Percentiles rank a stretch among this genome's conserved stretches.
These are phyloP conservation scores for Cyberlindnera samutprakarnensis DNA, from an alignment of 805 yeast species.

Conservation along the genomic window DNA sequence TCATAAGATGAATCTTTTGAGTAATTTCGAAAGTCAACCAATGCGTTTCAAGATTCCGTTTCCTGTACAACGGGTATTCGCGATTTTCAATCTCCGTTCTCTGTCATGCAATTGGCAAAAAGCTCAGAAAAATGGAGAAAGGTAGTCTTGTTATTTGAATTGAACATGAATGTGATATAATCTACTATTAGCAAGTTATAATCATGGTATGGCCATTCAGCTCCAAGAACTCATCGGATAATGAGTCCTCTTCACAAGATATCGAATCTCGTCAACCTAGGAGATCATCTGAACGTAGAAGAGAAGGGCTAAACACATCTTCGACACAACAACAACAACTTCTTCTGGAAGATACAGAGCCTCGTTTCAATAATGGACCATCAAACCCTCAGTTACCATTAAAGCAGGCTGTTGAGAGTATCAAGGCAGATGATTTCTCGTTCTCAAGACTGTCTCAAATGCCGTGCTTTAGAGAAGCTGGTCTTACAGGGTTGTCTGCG, in stretches of 20 bases:
- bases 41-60: no score
- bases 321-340: conserved; percentile 20
- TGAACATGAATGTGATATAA: no score
- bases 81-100: no score
- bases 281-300: conserved; percentile 18
- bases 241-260: no score
- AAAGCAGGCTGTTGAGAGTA: conserved; percentile 31
- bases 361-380: conserved; percentile 29
- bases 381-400: conserved; percentile 25
- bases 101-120: no score
- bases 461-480: conserved; percentile 79
- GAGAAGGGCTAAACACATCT: conserved; percentile 2
- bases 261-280: no score
- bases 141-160: no score
- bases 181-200: neutral
- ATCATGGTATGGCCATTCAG: conserved; percentile 21
- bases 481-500: conserved; percentile 64
- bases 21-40: no score
- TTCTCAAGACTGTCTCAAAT: conserved; percentile 44
- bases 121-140: no score
- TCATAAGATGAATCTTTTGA: no score
- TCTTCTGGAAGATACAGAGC: conserved; percentile 32
- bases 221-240: neutral
- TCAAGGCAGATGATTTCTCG: conserved; percentile 44
- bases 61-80: no score